Conservation (phyloP, 768 basidiomycete species). For the Pleurotus sapidus region DNA sequence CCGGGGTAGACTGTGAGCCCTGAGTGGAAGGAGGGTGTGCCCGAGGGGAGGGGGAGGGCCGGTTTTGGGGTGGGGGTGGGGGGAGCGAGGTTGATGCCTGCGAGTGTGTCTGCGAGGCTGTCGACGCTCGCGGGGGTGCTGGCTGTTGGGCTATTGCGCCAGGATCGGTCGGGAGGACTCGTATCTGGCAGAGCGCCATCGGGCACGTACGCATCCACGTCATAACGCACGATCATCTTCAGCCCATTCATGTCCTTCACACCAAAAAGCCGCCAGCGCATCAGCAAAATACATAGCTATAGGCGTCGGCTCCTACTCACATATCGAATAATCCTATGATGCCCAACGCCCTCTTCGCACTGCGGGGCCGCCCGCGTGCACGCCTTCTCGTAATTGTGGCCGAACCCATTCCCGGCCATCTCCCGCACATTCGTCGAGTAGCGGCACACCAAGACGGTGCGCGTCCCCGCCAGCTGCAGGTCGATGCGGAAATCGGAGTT, state of each 20-base stretch:
- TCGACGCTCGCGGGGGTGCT: slow-evolving; percentile 22
- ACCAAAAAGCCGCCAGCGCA: too few relatives aligned
- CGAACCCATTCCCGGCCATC: slow-evolving; percentile 40
- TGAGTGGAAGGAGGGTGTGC: slow-evolving; percentile 8
- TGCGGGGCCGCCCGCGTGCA: slow-evolving; percentile 45
- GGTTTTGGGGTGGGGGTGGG: neutral
- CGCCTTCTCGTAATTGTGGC: slow-evolving; percentile 59
- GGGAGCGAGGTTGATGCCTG: slow-evolving; percentile 25
- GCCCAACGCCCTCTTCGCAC: slow-evolving; percentile 50
- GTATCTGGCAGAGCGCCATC: slow-evolving; percentile 21
- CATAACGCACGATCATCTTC: slow-evolving; percentile 56
- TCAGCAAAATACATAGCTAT: too few relatives aligned
- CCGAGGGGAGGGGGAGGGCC: slow-evolving; percentile 7
- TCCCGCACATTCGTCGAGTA: slow-evolving; percentile 45
- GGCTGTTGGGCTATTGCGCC: neutral
- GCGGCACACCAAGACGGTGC: slow-evolving; percentile 60
- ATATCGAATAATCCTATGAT: slow-evolving; percentile 62
- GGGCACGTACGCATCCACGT: slow-evolving; percentile 48
- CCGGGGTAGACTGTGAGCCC: slow-evolving; percentile 15
- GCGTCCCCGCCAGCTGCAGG: slow-evolving; percentile 53
- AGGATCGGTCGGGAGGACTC: neutral
- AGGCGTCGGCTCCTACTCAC: slow-evolving; percentile 31
- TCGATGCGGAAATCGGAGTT: slow-evolving; percentile 65
- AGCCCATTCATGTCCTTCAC: slow-evolving; percentile 58
- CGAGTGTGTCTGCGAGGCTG: slow-evolving; percentile 31